Base-by-base conservation (phyloP, 106 monocot species). In the Posidonia australis region DNA sequence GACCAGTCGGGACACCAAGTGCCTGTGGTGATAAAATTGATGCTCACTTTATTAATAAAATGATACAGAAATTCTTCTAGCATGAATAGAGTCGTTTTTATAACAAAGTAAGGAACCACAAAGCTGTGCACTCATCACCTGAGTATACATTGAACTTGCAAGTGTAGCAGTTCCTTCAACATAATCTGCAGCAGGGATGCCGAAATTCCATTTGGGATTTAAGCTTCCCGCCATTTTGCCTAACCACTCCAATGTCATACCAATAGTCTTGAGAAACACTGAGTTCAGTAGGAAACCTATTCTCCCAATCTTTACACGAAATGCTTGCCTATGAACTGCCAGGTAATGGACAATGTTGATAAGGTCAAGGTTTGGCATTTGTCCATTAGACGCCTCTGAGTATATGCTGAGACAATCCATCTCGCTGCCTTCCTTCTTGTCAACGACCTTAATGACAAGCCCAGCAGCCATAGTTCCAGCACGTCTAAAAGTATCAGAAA, bases 331-430 rank as follows among this genome's bases (percentile, higher is more conserved):
- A 54, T 89, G 93, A 70, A 81, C 83, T 47, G 88, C 93, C 67
- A 93, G 69, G 71, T 77, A 86, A 73, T 89, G 85, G 5, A 81
- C 93, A 58, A 83, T 76, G 72, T 93, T 93, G 63, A 93, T 71
- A 55, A 93, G 88, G 58, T 93, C 93, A 52, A 93, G 70, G 46
- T 93, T 93, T 36, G 93, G 93, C 93, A 93, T 93, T 68, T 93
- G 92, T 7, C 92, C 92, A 88, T 93, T 93, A 17, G 93, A 85
- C 36, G 85, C 93, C 77, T 93, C 93, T 51, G 93, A 76, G 81
- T 69, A 81, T 61, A 93, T 83, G 44, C 70, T 83, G 53, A 93
- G 73, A 52, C 74, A 74, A 75, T 93, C 93, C 64, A 65, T 77
- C 31, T 77, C 73, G 31, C 27, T 70, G 63, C 68, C 72, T 67